phyloP scores from a whole-genome alignment of 75 land plant genomes.

The Larix kaempferi region DNA sequence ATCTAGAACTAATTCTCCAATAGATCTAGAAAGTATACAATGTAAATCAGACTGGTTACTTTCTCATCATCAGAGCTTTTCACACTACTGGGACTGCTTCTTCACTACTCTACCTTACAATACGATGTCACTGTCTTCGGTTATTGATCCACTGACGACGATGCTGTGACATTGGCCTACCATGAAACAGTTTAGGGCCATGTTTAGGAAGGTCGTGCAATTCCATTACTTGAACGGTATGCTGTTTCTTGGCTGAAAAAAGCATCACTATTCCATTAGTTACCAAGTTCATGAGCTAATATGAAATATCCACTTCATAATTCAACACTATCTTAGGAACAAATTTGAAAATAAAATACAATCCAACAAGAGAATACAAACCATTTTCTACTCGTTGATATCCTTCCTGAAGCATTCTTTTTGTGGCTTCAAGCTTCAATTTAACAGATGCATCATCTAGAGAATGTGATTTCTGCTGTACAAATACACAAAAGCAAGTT shows the following conservation, averaged over 20 bases:
- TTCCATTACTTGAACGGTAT: constrained; percentile 84
- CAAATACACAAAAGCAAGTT: neutral
- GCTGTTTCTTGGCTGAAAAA: constrained; percentile 78
- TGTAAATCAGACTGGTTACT: too few relatives aligned
- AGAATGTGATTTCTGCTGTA: constrained; percentile 23
- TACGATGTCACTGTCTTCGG: neutral
- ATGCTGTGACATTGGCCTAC: constrained; percentile 5
- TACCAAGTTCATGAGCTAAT: neutral
- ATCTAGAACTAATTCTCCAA: too few relatives aligned
- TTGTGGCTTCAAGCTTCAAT: constrained; percentile 65
- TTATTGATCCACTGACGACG: constrained; percentile 6
- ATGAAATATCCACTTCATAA: neutral
- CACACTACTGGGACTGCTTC: too few relatives aligned
- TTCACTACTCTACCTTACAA: too few relatives aligned
- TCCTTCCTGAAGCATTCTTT: constrained; percentile 80
- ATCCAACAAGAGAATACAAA: constrained; percentile 18
- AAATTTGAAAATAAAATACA: neutral
- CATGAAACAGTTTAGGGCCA: constrained; percentile 3
- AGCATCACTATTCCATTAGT: neutral
- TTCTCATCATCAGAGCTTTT: too few relatives aligned
- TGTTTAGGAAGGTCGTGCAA: constrained; percentile 71
- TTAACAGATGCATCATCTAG: constrained; percentile 26
- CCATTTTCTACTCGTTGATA: constrained; percentile 81
- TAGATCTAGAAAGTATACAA: too few relatives aligned
- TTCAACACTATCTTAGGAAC: neutral